Conservation (phyloP, 345 rosid genomes). For the Eutrema japonicum region DNA sequence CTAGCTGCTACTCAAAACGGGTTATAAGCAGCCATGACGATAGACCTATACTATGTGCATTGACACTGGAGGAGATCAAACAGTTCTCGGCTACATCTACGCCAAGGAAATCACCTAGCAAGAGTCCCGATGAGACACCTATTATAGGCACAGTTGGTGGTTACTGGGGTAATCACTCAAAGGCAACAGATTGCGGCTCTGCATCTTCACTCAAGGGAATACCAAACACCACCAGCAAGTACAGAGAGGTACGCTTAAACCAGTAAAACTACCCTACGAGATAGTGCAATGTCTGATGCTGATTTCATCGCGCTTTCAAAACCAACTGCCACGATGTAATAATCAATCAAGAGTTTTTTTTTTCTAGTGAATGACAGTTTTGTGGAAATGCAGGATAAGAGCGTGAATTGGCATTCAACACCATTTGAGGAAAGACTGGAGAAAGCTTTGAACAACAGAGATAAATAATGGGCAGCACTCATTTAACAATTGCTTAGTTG, state of each 20-base stretch:
- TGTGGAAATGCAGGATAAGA: slow-evolving; percentile 74
- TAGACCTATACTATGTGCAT: slow-evolving; percentile 85
- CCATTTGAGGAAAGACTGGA: slow-evolving; percentile 95
- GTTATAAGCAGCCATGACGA: slow-evolving; percentile 65
- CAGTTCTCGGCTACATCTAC: slow-evolving; percentile 70
- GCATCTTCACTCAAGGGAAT: slow-evolving; percentile 76
- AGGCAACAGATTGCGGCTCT: slow-evolving; percentile 49
- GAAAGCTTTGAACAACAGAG: slow-evolving; percentile 70
- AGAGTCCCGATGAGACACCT: slow-evolving; percentile 80
- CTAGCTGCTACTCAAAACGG: slow-evolving; percentile 54
- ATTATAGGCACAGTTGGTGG: slow-evolving; percentile 88
- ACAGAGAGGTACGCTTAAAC: slow-evolving; percentile 72
- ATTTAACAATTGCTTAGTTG: slow-evolving; percentile 10
- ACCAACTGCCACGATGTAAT: background rate
- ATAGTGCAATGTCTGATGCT: background rate
- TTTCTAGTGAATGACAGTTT: slow-evolving; percentile 55
- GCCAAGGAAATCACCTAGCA: slow-evolving; percentile 81
- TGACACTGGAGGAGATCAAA: slow-evolving; percentile 82
- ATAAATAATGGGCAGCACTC: slow-evolving; percentile 29
- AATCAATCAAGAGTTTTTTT: background rate
- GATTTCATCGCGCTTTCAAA: background rate
- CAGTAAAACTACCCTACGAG: background rate
- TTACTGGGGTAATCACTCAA: slow-evolving; percentile 62
- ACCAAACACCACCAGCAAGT: slow-evolving; percentile 91
- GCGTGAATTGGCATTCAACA: slow-evolving; percentile 87